phyloP scores from a whole-genome alignment of 1,284 basidiomycete genomes.

The Fistulinella staudtii region DNA sequence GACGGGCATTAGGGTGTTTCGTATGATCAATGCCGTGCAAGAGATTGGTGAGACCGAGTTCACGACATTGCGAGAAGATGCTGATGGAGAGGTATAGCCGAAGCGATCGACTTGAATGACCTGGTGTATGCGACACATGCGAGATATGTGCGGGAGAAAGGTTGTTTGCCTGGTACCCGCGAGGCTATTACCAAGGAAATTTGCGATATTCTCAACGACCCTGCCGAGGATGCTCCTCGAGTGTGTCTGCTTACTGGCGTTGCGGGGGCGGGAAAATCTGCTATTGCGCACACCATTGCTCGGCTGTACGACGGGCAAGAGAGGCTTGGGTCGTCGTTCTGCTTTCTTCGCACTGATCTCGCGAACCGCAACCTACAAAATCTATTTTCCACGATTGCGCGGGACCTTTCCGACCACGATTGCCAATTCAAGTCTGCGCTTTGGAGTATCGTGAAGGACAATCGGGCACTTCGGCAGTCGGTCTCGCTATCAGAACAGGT shows the following conservation, averaged over 20 bases:
- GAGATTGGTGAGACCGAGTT: background rate
- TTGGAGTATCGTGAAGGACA: background rate
- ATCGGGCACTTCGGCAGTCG: background rate
- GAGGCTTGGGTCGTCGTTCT: constrained; percentile 1
- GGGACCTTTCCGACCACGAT: background rate
- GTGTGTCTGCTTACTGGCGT: constrained; percentile 1
- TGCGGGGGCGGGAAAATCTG: background rate
- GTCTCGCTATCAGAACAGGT: background rate
- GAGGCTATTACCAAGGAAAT: background rate
- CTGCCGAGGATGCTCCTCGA: background rate
- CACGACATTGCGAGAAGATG: background rate
- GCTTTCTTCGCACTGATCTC: background rate
- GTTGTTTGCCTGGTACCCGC: background rate
- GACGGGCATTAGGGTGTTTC: background rate
- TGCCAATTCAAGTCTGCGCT: background rate
- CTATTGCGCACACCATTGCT: constrained; percentile 2
- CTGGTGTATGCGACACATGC: background rate
- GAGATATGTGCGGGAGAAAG: background rate
- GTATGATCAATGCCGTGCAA: background rate
- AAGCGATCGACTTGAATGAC: background rate
- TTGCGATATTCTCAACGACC: background rate
- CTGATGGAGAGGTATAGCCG: background rate
- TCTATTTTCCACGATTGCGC: background rate
- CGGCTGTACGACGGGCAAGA: background rate
- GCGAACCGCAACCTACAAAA: background rate